phyloP scores from a whole-genome alignment of 805 yeast genomes.

The Metschnikowia continentalis region DNA sequence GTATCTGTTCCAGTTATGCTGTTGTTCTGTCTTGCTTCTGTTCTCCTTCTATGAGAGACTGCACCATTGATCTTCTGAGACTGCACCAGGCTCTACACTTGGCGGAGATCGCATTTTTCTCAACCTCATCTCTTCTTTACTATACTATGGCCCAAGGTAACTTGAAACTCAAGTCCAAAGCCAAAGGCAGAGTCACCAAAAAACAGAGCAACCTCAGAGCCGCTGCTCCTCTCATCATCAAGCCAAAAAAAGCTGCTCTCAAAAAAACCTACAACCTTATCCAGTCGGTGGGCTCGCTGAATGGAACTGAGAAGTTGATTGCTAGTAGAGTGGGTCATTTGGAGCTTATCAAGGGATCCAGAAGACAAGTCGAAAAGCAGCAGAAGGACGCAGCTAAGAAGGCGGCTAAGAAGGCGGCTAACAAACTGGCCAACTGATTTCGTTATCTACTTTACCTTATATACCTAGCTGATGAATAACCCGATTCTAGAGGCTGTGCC shows the following conservation, averaged over 20 bases:
- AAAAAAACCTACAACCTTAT: slow-evolving; percentile 47
- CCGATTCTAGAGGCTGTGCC: slow-evolving; percentile 9
- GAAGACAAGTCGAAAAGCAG: slow-evolving; percentile 72
- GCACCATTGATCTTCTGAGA: background rate
- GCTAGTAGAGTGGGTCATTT: slow-evolving; percentile 92
- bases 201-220: slow-evolving; percentile 62
- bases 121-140: background rate
- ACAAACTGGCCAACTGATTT: background rate
- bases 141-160: slow-evolving; percentile 68
- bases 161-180: slow-evolving; percentile 50
- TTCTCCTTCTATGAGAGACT: no score
- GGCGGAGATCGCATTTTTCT: background rate
- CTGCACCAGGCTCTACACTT: background rate
- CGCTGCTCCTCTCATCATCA: slow-evolving; percentile 65
- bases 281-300: slow-evolving; percentile 36
- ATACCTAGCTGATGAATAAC: background rate
- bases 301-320: slow-evolving; percentile 73
- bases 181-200: slow-evolving; percentile 54
- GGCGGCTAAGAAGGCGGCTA: slow-evolving; percentile 16
- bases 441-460: background rate
- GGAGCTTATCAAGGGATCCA: slow-evolving; percentile 84
- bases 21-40: no score
- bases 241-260: slow-evolving; percentile 58
- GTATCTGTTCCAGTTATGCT: no score
- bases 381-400: slow-evolving; percentile 37